These are phyloP conservation scores for Meira miltonrushii DNA, from an alignment of 1,284 basidiomycete species.

Conservation along the genomic window DNA sequence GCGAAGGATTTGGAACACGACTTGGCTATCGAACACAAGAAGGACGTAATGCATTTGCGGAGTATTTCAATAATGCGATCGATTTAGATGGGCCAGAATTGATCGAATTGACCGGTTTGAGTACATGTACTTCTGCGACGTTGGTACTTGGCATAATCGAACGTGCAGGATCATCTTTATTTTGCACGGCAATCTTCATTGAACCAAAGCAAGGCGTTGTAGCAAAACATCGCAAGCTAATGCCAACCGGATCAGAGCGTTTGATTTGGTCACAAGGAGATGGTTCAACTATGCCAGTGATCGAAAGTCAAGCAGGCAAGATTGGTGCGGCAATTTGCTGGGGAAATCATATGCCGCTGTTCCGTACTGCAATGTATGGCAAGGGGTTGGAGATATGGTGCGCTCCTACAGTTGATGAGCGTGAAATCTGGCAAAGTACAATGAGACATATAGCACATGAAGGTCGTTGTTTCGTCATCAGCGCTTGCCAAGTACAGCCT, in stretches of 20 bases:
- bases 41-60: too few species aligned
- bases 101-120: too few species aligned
- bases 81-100: too few species aligned
- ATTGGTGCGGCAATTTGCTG: slow-evolving; percentile 24
- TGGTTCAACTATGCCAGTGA: slow-evolving; percentile 44
- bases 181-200: slow-evolving; percentile 61
- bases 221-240: slow-evolving; percentile 67
- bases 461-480: slow-evolving; percentile 69
- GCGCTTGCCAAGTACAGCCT: slow-evolving; percentile 59
- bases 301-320: slow-evolving; percentile 42
- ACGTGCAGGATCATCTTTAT: too few species aligned
- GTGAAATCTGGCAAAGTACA: slow-evolving; percentile 63
- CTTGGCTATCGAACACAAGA: too few species aligned
- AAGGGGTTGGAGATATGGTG: slow-evolving; percentile 65
- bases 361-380: slow-evolving; percentile 60
- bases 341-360: slow-evolving; percentile 67
- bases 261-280: slow-evolving; percentile 64
- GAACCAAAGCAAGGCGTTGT: slow-evolving; percentile 61
- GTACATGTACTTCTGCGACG: too few species aligned
- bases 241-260: slow-evolving; percentile 67
- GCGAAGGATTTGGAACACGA: too few species aligned
- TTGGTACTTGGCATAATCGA: too few species aligned
- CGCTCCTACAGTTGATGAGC: slow-evolving; percentile 66
- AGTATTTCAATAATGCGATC: too few species aligned
- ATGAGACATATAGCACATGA: slow-evolving; percentile 72